phyloP scores from a whole-genome alignment of 257 asterid species.

The Ligustrum vulgare region DNA sequence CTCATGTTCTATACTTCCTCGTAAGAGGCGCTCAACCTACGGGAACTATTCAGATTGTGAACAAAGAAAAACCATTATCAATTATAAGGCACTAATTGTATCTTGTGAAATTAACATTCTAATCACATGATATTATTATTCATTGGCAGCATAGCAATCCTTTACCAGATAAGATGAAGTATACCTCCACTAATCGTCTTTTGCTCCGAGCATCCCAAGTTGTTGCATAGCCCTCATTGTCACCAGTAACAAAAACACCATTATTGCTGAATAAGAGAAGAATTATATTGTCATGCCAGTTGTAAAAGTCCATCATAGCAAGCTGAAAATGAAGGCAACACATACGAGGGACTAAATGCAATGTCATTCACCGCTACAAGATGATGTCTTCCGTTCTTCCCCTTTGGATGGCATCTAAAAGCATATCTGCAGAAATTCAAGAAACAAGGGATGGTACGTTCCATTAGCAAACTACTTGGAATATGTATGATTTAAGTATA shows the following conservation, averaged over 20 bases:
- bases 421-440: slow-evolving; percentile 59
- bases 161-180: slow-evolving; percentile 17
- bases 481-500: not conserved
- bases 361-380: slow-evolving; percentile 76
- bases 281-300: slow-evolving; percentile 1
- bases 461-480: not conserved
- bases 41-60: not conserved
- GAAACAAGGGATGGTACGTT: slow-evolving; percentile 8
- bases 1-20: not conserved
- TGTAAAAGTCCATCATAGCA: slow-evolving; percentile 16
- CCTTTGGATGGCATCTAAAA: slow-evolving; percentile 81
- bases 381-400: slow-evolving; percentile 50
- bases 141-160: not conserved
- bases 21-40: not conserved
- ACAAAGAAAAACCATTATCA: not conserved
- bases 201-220: slow-evolving; percentile 72
- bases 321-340: slow-evolving; percentile 27
- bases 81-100: not conserved
- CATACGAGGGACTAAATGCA: slow-evolving; percentile 76
- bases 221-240: slow-evolving; percentile 68
- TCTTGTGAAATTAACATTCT: not conserved
- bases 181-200: slow-evolving; percentile 72
- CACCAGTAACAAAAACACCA: slow-evolving; percentile 72
- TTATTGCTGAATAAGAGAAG: slow-evolving; percentile 42
- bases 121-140: not conserved